These are phyloP conservation scores for Chrysanthemum makinoi DNA, from an alignment of 129 eudicot genomes.

Conservation along the genomic window DNA sequence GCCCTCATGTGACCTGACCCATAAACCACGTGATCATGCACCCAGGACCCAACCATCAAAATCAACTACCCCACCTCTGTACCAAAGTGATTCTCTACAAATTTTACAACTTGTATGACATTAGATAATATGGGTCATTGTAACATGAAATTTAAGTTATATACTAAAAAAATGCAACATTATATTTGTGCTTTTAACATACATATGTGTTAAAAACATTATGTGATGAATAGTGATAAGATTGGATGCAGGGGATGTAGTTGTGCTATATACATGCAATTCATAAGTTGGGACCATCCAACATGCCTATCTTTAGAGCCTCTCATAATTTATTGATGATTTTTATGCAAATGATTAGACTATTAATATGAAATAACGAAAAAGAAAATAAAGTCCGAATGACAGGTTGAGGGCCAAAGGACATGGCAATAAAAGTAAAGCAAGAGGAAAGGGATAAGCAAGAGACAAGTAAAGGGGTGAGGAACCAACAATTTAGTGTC, in stretches of 20 bases:
- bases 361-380: neutral
- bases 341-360: neutral
- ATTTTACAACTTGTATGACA: conserved; percentile 12
- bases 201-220: neutral
- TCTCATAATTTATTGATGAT: conserved; percentile 3
- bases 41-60: conserved; percentile 38
- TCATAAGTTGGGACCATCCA: conserved; percentile 4
- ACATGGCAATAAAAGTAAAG: conserved; percentile 31
- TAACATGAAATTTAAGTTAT: conserved; percentile 4
- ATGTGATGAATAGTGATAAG: neutral
- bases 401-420: conserved; percentile 18
- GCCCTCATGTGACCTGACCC: conserved; percentile 56
- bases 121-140: conserved; percentile 1
- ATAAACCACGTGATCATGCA: conserved; percentile 58
- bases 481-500: conserved; percentile 34
- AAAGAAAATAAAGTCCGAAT: conserved; percentile 5
- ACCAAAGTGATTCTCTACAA: conserved; percentile 7
- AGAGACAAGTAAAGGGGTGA: conserved; percentile 30
- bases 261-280: neutral
- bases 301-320: neutral
- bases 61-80: conserved; percentile 29
- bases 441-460: conserved; percentile 30
- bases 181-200: neutral
- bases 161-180: neutral
- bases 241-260: neutral